Evolutionary conservation across 1,139 yeast genomes (phyloP), one percentile per base, ranked within the genome.

Genomic region (Blastobotrys proliferans): DNA sequence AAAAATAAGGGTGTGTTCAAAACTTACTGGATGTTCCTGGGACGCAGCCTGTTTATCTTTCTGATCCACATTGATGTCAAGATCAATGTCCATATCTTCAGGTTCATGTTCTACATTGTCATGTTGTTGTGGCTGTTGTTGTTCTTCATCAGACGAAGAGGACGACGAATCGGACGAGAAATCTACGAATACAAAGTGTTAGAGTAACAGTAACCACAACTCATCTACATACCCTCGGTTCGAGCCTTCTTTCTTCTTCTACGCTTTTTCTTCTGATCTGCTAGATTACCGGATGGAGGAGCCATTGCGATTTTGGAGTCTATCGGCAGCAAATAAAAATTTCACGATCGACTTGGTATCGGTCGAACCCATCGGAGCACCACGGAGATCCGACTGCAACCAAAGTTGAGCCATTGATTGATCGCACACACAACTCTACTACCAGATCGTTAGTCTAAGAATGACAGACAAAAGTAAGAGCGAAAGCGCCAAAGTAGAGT

Each of bases 211-310:
- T 8, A 9, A 20, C 21, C 10, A 3, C 9, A 5, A 10, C 26
- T 28, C 21, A 21, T n/a, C 13, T 9, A 44, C 55, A 5, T 47
- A 58, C 62, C 63, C 36, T 60, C 63, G 2, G 64, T 61, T 51
- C 64, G 48, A 13, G 63, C 60, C 51, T 55, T 57, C 51, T 57
- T 60, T 46, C 61, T 51, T 46, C 64, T 47, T 31, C 63, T 47
- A 20, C 62, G 49, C 34, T 60, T 48, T 39, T 53, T 53, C 26
- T 50, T 49, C 28, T 44, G 46, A n/a, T 45, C 49, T 13, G 21
- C 45, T 9, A 27, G 37, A n/a, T n/a, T 35, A 31, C 38, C 33
- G 18, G 51, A n/a, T n/a, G n/a, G n/a, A n/a, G n/a, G 49, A 11
- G 48, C 47, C 51, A 46, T 45, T 5, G n/a, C n/a, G n/a, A n/a